These are phyloP conservation scores for Yamadazyma phyllophila DNA, from an alignment of 805 yeast genomes.

Conservation along the genomic window DNA sequence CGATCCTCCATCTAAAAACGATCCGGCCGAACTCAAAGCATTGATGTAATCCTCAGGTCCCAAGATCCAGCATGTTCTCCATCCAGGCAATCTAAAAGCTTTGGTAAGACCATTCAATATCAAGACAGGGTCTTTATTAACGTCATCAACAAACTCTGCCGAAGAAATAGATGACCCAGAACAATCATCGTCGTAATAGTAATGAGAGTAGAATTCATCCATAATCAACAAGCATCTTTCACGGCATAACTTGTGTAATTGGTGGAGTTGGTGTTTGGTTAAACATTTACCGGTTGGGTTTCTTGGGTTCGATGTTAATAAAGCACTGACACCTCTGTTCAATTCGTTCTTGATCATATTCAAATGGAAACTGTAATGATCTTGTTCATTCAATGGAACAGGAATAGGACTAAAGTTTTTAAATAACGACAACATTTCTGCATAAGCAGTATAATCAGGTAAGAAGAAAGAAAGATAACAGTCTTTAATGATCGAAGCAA, in stretches of 20 bases:
- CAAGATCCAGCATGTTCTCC: constrained; percentile 63
- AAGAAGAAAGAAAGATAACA: constrained; percentile 58
- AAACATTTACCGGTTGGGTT: constrained; percentile 60
- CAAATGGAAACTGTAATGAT: constrained; percentile 55
- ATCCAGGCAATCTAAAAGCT: constrained; percentile 61
- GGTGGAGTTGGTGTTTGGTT: constrained; percentile 44
- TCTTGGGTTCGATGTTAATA: constrained; percentile 59
- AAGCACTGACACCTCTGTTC: constrained; percentile 56
- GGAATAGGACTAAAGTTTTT: constrained; percentile 64
- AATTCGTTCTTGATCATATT: constrained; percentile 51
- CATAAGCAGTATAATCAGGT: constrained; percentile 65
- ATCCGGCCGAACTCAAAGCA: constrained; percentile 57
- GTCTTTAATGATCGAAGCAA: constrained; percentile 58
- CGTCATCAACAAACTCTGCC: constrained; percentile 52
- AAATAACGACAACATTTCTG: constrained; percentile 61
- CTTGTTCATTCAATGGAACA: constrained; percentile 56
- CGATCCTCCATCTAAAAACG: constrained; percentile 59
- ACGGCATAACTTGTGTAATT: constrained; percentile 53
- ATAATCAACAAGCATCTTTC: constrained; percentile 54
- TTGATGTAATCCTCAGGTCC: constrained; percentile 60
- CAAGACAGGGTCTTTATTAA: constrained; percentile 56
- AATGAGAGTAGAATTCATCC: constrained; percentile 64
- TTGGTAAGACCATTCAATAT: constrained; percentile 60
- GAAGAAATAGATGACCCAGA: constrained; percentile 51
- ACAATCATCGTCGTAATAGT: constrained; percentile 54